Evolutionary conservation across 495 filamentous ascomycete species (phyloP), one percentile per base, ranked within the genome.

Genomic region (Paragyromitra xinjiangensis): DNA sequence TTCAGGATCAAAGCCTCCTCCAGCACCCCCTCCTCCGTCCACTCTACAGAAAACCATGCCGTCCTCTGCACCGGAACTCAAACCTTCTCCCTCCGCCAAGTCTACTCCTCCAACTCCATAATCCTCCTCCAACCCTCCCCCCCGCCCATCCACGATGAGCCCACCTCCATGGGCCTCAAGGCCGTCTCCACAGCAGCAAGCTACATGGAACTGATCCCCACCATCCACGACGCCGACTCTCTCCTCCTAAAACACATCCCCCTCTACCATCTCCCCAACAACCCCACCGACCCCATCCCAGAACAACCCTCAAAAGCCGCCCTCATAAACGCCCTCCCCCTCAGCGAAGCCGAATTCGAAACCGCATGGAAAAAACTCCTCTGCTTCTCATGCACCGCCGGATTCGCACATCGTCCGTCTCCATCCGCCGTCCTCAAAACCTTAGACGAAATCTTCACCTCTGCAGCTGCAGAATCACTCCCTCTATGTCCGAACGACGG

Each of bases 41-140:
- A 79, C 87, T 80, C 77, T 12, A 87, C 88, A 77, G 56, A 61
- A 16, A 61, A 61, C 29, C 56, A 61, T n/a, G 87, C 71, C 40
- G 40, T 65, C 37, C 64, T 74, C 87, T 81, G 70, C n/a, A 87
- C 88, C 78, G 75, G 45, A 2, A 85, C 84, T 8, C 81, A 87
- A 78, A 92, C 91, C 51, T 93, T 86, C 83, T 86, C 87, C 61
- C 83, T 93, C 51, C 90, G 91, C 55, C 91, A 93, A 82, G 91
- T 93, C 64, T 89, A 91, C 75, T 92, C 91, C 14, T 92, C 91
- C 8, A 93, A 93, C 77, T 90, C 89, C 16, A 82, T 92, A 53
- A 89, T 90, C 82, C 81, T 93, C 34, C 82, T 89, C 48, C 84
- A 84, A 37, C 89, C 91, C n/a, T 86, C 80, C 12, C 69, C 77